Conservation (phyloP, 78 protist genomes). For the Protostelium mycophagum region DNA sequence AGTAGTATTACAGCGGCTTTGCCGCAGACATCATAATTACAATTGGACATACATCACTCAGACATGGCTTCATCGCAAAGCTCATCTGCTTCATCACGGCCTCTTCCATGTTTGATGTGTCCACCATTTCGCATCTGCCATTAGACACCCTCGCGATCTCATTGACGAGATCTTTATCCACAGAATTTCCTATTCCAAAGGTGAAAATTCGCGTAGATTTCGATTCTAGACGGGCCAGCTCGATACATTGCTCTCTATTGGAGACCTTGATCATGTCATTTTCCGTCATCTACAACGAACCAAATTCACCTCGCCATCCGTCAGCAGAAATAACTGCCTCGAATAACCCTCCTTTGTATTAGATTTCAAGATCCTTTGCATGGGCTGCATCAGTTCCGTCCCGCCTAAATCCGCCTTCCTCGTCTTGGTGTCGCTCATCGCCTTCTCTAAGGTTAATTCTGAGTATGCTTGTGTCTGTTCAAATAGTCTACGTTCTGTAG, state of each 20-base stretch:
- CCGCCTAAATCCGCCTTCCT: conserved; percentile 44
- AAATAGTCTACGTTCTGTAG: neutral
- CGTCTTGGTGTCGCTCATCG: neutral
- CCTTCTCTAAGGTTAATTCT: neutral
- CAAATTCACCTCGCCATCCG: neutral
- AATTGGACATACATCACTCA: neutral
- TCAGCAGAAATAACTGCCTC: conserved; percentile 40
- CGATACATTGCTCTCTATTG: conserved; percentile 37
- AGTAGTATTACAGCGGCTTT: too few relatives aligned
- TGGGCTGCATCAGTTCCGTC: conserved; percentile 36
- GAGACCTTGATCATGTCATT: conserved; percentile 24
- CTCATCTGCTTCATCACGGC: conserved; percentile 11
- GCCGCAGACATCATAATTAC: neutral
- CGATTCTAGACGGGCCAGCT: conserved; percentile 15
- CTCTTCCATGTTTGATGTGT: conserved; percentile 6
- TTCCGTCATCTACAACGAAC: neutral
- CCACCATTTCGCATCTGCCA: conserved; percentile 71
- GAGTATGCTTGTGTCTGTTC: conserved; percentile 2
- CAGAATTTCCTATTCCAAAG: conserved; percentile 79
- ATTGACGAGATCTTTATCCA: conserved; percentile 58
- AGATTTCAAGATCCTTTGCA: neutral
- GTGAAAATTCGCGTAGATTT: conserved; percentile 62
- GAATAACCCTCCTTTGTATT: conserved; percentile 12
- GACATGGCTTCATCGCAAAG: conserved; percentile 37
- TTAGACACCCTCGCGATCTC: conserved; percentile 75